Conservation (phyloP, 2,329 filamentous ascomycete genomes). For the Hawksworthiomyces lignivorus region DNA sequence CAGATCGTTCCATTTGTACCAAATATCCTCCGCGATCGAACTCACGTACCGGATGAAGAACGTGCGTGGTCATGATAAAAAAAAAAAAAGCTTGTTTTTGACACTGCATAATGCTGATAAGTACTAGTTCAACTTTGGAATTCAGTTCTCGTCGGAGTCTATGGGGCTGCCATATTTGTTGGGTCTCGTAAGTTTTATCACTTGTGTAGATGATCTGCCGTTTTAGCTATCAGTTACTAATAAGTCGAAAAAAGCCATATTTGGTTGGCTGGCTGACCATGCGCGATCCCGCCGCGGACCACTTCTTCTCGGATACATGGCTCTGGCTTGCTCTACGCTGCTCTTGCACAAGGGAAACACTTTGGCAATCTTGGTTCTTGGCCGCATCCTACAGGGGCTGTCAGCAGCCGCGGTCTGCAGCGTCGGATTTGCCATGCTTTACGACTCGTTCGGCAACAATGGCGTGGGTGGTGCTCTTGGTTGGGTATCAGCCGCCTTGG, state of each 20-base stretch:
- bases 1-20: no score
- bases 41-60: no score
- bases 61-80: no score
- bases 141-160: conserved; percentile 2
- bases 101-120: no score
- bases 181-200: conserved; percentile 2
- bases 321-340: conserved; percentile 10
- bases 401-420: conserved; percentile 12
- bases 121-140: conserved; percentile 7
- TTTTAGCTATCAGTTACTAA: no score
- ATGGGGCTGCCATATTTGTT: conserved; percentile 1
- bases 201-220: no score
- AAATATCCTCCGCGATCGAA: no score
- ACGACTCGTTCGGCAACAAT: conserved; percentile 8
- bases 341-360: conserved; percentile 10
- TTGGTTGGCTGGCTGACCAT: conserved; percentile 21
- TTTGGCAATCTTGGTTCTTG: conserved; percentile 10
- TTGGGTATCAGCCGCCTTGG: conserved; percentile 10
- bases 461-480: conserved; percentile 12
- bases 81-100: no score
- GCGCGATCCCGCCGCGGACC: conserved; percentile 6
- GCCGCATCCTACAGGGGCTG: conserved; percentile 13
- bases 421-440: conserved; percentile 13
- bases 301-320: conserved; percentile 9
- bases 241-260: conserved; percentile 3